Evolutionary conservation across 164 flowering plant species (phyloP).

Genomic region (Magnolia sinica): DNA sequence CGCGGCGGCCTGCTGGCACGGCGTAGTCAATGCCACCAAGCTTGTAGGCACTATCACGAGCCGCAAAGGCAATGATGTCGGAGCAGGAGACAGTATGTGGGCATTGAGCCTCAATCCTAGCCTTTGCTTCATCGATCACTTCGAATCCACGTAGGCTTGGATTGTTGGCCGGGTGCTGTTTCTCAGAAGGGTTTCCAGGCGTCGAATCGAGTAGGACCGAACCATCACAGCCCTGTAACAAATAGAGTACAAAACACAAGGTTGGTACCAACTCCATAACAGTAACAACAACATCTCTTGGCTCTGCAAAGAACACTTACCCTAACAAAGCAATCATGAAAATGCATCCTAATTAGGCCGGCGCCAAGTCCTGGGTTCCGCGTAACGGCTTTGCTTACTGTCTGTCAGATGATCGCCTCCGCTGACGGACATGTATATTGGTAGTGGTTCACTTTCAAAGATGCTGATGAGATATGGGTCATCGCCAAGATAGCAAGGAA

Average conservation of each 20-base stretch:
- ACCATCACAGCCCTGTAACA: conserved; percentile 55
- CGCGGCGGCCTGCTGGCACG: conserved; percentile 43
- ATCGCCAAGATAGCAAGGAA: background rate
- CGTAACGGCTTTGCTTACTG: conserved; percentile 39
- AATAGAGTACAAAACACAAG: background rate
- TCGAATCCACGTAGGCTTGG: conserved; percentile 54
- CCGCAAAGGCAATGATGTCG: conserved; percentile 58
- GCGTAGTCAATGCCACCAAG: conserved; percentile 33
- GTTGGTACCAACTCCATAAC: background rate
- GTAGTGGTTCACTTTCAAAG: conserved; percentile 20
- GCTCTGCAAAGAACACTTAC: conserved; percentile 16
- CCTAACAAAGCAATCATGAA: conserved; percentile 73
- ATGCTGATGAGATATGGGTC: background rate
- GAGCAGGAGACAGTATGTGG: conserved; percentile 53
- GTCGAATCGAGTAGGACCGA: conserved; percentile 49
- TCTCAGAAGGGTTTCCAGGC: conserved; percentile 38
- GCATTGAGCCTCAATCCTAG: conserved; percentile 38
- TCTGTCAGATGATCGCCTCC: conserved; percentile 22
- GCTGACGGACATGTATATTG: conserved; percentile 21
- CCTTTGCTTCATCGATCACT: conserved; percentile 50
- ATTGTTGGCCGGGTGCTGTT: conserved; percentile 31
- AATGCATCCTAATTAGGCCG: conserved; percentile 61
- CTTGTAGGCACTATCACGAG: conserved; percentile 39
- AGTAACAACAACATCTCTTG: background rate
- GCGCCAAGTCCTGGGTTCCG: conserved; percentile 51